Percentiles rank a stretch among this genome's conserved stretches.
These are phyloP conservation scores for Ganoderma sinense DNA, from an alignment of 1,284 basidiomycete species.

Conservation along the genomic window DNA sequence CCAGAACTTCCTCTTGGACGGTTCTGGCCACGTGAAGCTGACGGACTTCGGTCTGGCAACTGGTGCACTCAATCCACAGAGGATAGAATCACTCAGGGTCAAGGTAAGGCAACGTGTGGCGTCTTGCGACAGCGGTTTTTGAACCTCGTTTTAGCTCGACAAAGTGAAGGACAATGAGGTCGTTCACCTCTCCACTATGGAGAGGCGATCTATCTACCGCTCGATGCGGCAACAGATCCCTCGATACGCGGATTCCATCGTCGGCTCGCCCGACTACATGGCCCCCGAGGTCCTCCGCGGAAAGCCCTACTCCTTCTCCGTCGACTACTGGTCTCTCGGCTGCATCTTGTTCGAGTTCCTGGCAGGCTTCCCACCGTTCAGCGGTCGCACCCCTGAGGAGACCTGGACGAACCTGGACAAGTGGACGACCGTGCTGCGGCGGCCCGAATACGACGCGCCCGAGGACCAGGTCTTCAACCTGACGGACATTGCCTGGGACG, in stretches of 20 bases:
- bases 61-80: conserved; percentile 93
- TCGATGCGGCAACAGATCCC: conserved; percentile 92
- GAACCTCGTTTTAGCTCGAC: conserved; percentile 71
- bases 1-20: conserved; percentile 98
- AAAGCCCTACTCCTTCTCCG: conserved; percentile 93
- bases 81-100: conserved; percentile 94
- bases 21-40: conserved; percentile 96
- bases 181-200: conserved; percentile 92
- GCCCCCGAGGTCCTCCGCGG: conserved; percentile 94
- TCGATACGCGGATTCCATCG: conserved; percentile 96
- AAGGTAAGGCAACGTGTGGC: conserved; percentile 62
- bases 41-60: conserved; percentile 99
- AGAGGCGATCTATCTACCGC: conserved; percentile 94
- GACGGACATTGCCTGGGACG: conserved; percentile 94
- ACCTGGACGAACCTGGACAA: conserved; percentile 99
- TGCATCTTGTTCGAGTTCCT: conserved; percentile 99
- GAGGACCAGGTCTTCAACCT: conserved; percentile 99
- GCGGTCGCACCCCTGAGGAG: conserved; percentile 94
- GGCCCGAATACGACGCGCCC: conserved; percentile 95
- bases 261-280: conserved; percentile 98
- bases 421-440: conserved; percentile 90
- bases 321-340: conserved; percentile 98
- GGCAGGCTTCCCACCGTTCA: conserved; percentile 98
- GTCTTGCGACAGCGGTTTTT: conserved; percentile 6
- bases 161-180: conserved; percentile 95